phyloP scores from a whole-genome alignment of 2,329 filamentous ascomycete species.

The Paecilomyces dactylethromorphus region DNA sequence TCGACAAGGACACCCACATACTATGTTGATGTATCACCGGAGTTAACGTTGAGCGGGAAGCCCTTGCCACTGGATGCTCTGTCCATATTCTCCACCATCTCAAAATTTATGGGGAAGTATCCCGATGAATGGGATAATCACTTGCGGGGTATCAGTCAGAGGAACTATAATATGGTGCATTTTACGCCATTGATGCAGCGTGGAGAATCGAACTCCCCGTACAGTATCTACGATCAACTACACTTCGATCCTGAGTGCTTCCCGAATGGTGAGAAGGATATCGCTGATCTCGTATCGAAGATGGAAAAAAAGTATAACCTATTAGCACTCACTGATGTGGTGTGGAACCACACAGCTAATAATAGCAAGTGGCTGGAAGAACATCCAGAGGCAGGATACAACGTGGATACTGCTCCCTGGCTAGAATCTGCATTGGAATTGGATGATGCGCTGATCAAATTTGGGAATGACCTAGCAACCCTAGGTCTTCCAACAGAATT shows the following conservation, averaged over 20 bases:
- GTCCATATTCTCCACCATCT: constrained; percentile 87
- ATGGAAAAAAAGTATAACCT: constrained; percentile 82
- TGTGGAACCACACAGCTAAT: constrained; percentile 95
- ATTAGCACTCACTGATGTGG: constrained; percentile 87
- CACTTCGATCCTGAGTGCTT: constrained; percentile 78
- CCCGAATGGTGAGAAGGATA: constrained; percentile 75
- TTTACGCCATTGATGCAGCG: constrained; percentile 90
- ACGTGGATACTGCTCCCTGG: constrained; percentile 78
- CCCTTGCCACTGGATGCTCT: constrained; percentile 78
- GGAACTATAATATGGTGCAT: constrained; percentile 98
- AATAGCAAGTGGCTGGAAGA: constrained; percentile 92
- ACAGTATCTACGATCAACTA: constrained; percentile 91
- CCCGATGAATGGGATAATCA: constrained; percentile 87
- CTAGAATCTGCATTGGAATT: constrained; percentile 63
- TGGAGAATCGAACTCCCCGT: constrained; percentile 89
- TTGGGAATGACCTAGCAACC: constrained; percentile 54
- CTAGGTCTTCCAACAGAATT: constrained; percentile 72
- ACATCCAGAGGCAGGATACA: constrained; percentile 94
- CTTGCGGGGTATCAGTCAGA: constrained; percentile 75
- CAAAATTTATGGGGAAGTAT: constrained; percentile 96
- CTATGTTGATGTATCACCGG: constrained; percentile 91
- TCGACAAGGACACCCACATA: constrained; percentile 67
- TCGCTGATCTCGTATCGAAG: constrained; percentile 67
- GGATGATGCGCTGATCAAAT: constrained; percentile 65
- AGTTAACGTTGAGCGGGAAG: constrained; percentile 65